Base-by-base conservation (phyloP, 306 rosid species). In the Trifolium fragiferum region DNA sequence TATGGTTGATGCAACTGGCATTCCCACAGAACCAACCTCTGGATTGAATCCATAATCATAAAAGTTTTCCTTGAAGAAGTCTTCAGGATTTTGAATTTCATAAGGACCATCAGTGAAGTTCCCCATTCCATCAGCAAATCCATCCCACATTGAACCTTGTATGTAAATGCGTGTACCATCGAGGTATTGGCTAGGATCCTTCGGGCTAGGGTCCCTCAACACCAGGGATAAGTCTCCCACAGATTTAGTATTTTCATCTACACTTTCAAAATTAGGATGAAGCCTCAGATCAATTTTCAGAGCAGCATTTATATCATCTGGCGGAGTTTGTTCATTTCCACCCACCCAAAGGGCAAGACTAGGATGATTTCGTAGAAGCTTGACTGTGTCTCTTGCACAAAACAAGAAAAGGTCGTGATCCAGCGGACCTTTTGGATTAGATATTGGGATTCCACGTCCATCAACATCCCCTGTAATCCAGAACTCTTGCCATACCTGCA, bases 341-440 rank as follows among this genome's bases (percentile, higher is more conserved):
- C 98, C 98, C 60, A 93, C 97, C 98, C 98, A 93, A 51, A 91
- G 91, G 78, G 96, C 94, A 72, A 91, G 98, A 87, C 98, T 91
- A n/a, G 96, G 83, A 81, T 91, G 96, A 84, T 93, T 93, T 77
- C 97, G 85, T 78, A 93, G 86, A 79, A 93, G 96, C 76, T 91
- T 93, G 79, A 93, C 92, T 1, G 96, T 93, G 82, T 93, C 98
- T 82, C 98, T 89, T 7, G 90, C 98, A 84, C 94, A 91, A 71
- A 89, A 82, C 90, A 93, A 41, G 83, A 93, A 93, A 81, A 93
- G 97, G 75, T 89, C 96, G 83, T 93, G 98, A 78, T 93, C 98
- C 66, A 83, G 82, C 10, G 97, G 98, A 74, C 97, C 98, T 1
- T 89, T 43, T 68, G 98, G 96, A 82, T 93, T 91, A 38, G 97